Conservation (phyloP, 2,329 filamentous ascomycete species). For the Claviceps africana region DNA sequence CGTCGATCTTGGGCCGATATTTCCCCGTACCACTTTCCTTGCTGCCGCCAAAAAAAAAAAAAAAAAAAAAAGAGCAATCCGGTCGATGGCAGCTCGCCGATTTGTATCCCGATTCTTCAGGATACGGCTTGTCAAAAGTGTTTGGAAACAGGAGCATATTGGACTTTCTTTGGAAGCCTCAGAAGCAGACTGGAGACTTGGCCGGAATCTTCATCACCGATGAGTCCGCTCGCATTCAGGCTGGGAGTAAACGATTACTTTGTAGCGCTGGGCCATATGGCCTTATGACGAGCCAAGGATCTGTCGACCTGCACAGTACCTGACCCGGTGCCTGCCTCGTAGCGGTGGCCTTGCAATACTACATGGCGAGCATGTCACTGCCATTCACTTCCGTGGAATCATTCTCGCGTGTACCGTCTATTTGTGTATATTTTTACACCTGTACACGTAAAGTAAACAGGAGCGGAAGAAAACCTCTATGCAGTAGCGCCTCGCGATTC, state of each 20-base stretch:
- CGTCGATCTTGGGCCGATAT: not conserved
- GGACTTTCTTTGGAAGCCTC: not conserved
- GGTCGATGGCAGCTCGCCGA: not conserved
- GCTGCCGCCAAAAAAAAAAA: too few species aligned
- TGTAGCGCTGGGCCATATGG: not conserved
- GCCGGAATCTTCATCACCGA: not conserved
- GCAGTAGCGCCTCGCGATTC: slow-evolving; percentile 28
- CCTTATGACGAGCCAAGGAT: not conserved
- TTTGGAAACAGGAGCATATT: too few species aligned
- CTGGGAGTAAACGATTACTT: not conserved
- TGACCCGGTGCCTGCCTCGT: not conserved
- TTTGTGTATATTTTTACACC: slow-evolving; percentile 39
- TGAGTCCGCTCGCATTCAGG: not conserved
- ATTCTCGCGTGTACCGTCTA: slow-evolving; percentile 24
- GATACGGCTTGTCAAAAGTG: not conserved
- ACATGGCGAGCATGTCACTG: not conserved
- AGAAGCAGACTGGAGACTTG: not conserved
- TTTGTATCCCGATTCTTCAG: not conserved
- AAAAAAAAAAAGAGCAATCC: not conserved
- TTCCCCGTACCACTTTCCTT: not conserved
- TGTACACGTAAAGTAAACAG: slow-evolving; percentile 32
- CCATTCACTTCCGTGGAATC: not conserved
- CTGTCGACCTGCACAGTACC: not conserved
- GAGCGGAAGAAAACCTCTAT: slow-evolving; percentile 35
- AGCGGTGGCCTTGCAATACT: not conserved